phyloP scores from a whole-genome alignment of 177 flowering plant species.

The Vitis hybrid region DNA sequence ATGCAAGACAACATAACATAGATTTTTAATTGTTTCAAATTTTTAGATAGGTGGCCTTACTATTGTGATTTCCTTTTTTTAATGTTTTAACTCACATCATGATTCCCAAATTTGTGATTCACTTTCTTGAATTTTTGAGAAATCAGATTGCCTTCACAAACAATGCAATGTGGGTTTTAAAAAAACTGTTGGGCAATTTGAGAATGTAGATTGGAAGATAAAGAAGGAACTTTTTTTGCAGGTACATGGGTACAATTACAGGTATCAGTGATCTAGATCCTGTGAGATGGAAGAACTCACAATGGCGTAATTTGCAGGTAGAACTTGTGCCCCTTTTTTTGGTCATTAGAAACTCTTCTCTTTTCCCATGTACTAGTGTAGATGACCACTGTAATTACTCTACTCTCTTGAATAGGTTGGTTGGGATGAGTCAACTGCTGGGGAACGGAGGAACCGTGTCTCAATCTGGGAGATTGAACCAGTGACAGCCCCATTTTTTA shows the following conservation, averaged over 20 bases:
- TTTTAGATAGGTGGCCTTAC: too few relatives aligned
- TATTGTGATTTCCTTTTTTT: too few relatives aligned
- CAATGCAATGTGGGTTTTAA: background rate
- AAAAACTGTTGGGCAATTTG: background rate
- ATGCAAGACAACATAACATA: too few relatives aligned
- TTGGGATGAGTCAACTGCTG: constrained; percentile 97
- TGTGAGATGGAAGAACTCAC: constrained; percentile 90
- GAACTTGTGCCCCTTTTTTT: constrained; percentile 8
- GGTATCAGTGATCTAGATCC: constrained; percentile 91
- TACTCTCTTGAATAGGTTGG: constrained; percentile 60
- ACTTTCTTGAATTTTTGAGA: too few relatives aligned
- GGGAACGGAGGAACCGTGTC: constrained; percentile 86
- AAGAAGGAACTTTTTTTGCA: constrained; percentile 28
- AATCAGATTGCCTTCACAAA: too few relatives aligned
- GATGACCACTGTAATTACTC: background rate
- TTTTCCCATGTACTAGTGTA: background rate
- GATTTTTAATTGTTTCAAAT: too few relatives aligned
- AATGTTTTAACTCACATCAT: too few relatives aligned
- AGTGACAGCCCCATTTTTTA: constrained; percentile 92
- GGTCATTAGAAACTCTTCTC: background rate
- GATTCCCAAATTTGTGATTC: too few relatives aligned
- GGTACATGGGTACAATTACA: constrained; percentile 97
- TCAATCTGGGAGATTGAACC: constrained; percentile 99
- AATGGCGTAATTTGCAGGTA: constrained; percentile 98
- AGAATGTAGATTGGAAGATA: background rate